Percentiles rank a stretch among this genome's conserved stretches.
Evolutionary conservation across 768 basidiomycete species (phyloP).

Genomic region (Xerocomellus dryophilus): DNA sequence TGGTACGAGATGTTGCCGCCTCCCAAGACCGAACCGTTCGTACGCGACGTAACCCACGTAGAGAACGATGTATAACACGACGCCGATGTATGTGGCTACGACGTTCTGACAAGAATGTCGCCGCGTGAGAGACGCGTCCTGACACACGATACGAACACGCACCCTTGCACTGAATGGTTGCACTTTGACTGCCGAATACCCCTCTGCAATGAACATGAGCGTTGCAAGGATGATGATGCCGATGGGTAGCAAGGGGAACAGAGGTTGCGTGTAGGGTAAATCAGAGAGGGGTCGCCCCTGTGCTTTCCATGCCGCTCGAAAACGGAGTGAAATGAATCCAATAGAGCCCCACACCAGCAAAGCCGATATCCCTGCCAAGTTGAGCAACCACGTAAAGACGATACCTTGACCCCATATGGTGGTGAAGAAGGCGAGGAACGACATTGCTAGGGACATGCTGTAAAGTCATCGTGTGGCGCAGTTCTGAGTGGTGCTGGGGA

Average conservation of each 20-base stretch:
- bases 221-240: slow-evolving; percentile 47
- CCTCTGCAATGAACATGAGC: slow-evolving; percentile 54
- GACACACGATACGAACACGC: background rate
- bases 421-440: slow-evolving; percentile 52
- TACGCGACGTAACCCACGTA: slow-evolving; percentile 45
- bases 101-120: slow-evolving; percentile 39
- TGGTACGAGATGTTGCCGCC: slow-evolving; percentile 40
- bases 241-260: slow-evolving; percentile 52
- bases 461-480: background rate
- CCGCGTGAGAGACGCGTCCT: background rate
- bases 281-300: slow-evolving; percentile 51
- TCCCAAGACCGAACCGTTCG: slow-evolving; percentile 33
- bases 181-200: slow-evolving; percentile 46
- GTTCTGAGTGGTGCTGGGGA: slow-evolving; percentile 11
- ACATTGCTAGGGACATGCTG: slow-evolving; percentile 47
- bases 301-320: slow-evolving; percentile 56
- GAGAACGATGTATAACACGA: slow-evolving; percentile 44
- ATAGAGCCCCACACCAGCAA: slow-evolving; percentile 67
- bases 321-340: slow-evolving; percentile 53
- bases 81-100: slow-evolving; percentile 53
- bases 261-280: slow-evolving; percentile 55
- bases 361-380: slow-evolving; percentile 63
- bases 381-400: slow-evolving; percentile 58
- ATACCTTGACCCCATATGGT: slow-evolving; percentile 57
- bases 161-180: slow-evolving; percentile 46